Percentiles rank a stretch among this genome's conserved stretches.
Conservation (phyloP, 202 grass and related monocot species). For the Dendrocalamus latiflorus region DNA sequence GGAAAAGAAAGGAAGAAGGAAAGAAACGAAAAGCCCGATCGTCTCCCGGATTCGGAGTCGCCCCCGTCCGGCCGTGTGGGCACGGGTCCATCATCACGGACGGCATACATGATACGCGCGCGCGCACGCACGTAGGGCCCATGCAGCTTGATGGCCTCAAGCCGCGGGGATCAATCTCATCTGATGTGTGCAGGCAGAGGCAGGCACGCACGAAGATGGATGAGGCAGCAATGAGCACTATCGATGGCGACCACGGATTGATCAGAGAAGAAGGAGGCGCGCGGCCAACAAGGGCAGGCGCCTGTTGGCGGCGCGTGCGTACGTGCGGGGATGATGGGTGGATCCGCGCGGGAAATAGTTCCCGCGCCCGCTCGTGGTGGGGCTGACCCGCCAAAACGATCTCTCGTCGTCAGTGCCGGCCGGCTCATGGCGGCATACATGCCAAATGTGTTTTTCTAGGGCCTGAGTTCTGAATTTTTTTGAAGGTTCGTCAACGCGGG, state of each 20-base stretch:
- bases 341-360: background rate
- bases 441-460: background rate
- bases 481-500: slow-evolving; percentile 5
- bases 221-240: too few species aligned
- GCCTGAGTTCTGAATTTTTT: background rate
- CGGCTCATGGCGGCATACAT: background rate
- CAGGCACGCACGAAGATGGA: background rate
- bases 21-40: too few species aligned
- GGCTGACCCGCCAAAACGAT: background rate
- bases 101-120: too few species aligned
- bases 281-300: background rate
- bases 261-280: background rate
- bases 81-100: background rate
- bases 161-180: background rate
- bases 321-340: too few species aligned
- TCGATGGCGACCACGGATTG: background rate
- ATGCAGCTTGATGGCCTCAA: background rate
- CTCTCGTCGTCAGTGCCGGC: background rate
- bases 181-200: background rate
- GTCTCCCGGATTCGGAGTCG: too few species aligned
- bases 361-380: too few species aligned
- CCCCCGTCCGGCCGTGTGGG: background rate
- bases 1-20: too few species aligned
- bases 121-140: background rate
- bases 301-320: background rate